A percentile compares a stretch with the other conserved stretches of the same genome.
These are phyloP conservation scores for Phytophthora chlamydospora DNA, from an alignment of 352 stramenopile species.

Conservation along the genomic window DNA sequence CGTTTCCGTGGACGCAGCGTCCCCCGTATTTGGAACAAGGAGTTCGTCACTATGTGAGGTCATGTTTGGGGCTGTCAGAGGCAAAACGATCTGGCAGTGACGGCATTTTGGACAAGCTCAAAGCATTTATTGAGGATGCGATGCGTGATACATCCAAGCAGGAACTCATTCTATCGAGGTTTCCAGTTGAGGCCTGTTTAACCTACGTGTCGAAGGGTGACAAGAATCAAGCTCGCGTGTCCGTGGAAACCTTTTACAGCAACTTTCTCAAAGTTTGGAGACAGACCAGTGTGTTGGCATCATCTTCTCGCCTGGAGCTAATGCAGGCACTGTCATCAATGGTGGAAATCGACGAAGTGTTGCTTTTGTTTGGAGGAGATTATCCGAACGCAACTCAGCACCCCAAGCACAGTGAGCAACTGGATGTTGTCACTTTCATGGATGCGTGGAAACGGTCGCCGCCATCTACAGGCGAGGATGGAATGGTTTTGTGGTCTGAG, in stretches of 20 bases:
- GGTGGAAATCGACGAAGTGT: slow-evolving; percentile 65
- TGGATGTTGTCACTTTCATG: slow-evolving; percentile 36
- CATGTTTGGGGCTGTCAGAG: slow-evolving; percentile 44
- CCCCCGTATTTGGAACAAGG: slow-evolving; percentile 76
- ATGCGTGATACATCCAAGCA: slow-evolving; percentile 38
- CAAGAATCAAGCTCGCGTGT: slow-evolving; percentile 50
- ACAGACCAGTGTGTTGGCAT: slow-evolving; percentile 52
- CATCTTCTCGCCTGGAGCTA: slow-evolving; percentile 55
- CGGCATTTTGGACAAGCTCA: slow-evolving; percentile 27
- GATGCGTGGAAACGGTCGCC: slow-evolving; percentile 43
- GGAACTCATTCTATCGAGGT: slow-evolving; percentile 50
- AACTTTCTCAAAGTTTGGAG: slow-evolving; percentile 65
- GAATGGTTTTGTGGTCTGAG: slow-evolving; percentile 66
- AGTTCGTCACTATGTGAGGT: slow-evolving; percentile 57
- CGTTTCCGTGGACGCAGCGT: slow-evolving; percentile 62
- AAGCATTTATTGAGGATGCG: slow-evolving; percentile 30
- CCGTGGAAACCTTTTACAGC: slow-evolving; percentile 67
- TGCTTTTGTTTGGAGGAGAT: slow-evolving; percentile 30
- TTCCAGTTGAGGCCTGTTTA: slow-evolving; percentile 59
- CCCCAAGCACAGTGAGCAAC: slow-evolving; percentile 7
- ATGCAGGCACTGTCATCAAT: slow-evolving; percentile 70
- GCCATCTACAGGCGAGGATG: slow-evolving; percentile 57
- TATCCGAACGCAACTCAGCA: slow-evolving; percentile 4
- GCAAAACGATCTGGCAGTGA: slow-evolving; percentile 6
- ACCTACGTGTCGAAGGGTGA: slow-evolving; percentile 50